Base-by-base conservation (phyloP, 148 eudicot species). In the Arbutus unedo region DNA sequence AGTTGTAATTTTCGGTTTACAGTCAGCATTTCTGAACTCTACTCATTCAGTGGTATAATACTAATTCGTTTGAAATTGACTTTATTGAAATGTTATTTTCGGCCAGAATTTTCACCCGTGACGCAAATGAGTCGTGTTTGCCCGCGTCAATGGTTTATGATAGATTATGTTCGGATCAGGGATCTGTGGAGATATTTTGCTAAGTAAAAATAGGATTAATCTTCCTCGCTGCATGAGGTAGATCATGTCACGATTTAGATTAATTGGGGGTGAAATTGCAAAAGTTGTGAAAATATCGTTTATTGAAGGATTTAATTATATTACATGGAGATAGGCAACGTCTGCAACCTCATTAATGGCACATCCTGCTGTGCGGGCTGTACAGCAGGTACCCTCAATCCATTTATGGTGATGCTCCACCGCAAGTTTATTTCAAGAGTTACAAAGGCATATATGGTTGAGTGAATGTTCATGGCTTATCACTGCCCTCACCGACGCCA, bases 401-500 rank as follows among this genome's bases (percentile, higher is more conserved):
- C 7, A 48, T 2, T 1, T 44, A 21, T 74, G 77, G 54, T 9
- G 18, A 47, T 47, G 54, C 14, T 18, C 53, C 15, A 53, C 55
- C 47, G 55, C 77, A 47, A 74, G 9, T 74, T 74, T 74, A 48
- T 19, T 48, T 48, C 5, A 10, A 7, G 44, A n/a, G 10, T 72
- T 48, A 74, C 38, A 74, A 1, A 74, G 8, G 16, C 21, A 51
- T 13, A 72, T 19, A 48, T 48, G 38, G 23, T 74, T 48, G 25
- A 74, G 25, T 0, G 11, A 13, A 11, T 6, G 54, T 45, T 60
- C n/a, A 78, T 10, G 54, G 71, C 15, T 21, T 21, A 10, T 45
- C 81, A 4, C 82, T 56, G 8, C 53, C 87, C 6, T 54, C 62
- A 14, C 76, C 56, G 15, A 77, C 71, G 16, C 84, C 84, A 18